Percentiles rank a stretch among this genome's conserved stretches.
Evolutionary conservation across 2,329 filamentous ascomycete species (phyloP).

Genomic region (Penicillium digitatum): DNA sequence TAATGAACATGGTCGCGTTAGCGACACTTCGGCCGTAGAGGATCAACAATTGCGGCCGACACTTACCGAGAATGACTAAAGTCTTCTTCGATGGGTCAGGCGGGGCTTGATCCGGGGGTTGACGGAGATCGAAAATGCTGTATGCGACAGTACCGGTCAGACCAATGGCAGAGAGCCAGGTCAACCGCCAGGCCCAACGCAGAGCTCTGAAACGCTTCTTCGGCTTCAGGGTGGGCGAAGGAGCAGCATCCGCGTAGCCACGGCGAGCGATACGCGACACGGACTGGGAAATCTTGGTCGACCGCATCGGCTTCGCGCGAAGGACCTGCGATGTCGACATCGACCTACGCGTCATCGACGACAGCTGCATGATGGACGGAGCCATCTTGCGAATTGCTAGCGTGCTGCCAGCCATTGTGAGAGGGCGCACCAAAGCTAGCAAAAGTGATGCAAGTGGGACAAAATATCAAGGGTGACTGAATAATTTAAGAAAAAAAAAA

Average conservation of each 20-base stretch:
- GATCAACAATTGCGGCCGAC: constrained; percentile 6
- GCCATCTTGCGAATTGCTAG: constrained; percentile 34
- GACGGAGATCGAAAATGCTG: constrained; percentile 74
- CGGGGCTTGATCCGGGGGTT: constrained; percentile 73
- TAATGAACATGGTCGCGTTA: constrained; percentile 20
- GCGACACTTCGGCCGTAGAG: constrained; percentile 4
- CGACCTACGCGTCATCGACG: constrained; percentile 37
- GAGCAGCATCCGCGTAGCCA: constrained; percentile 50
- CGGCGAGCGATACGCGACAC: constrained; percentile 43
- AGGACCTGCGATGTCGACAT: constrained; percentile 29
- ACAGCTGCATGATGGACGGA: constrained; percentile 32
- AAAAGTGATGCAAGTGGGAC: constrained; percentile 8
- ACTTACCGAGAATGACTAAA: constrained; percentile 82
- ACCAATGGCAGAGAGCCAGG: constrained; percentile 69
- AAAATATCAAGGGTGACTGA: constrained; percentile 7
- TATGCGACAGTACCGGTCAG: constrained; percentile 70
- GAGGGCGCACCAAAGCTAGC: constrained; percentile 22
- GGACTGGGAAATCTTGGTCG: constrained; percentile 20
- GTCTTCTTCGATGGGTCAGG: constrained; percentile 93
- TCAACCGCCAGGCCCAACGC: constrained; percentile 77
- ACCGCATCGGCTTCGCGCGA: constrained; percentile 28
- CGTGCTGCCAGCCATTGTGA: constrained; percentile 36
- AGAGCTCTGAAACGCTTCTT: constrained; percentile 65
- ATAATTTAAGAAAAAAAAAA: constrained; percentile 16
- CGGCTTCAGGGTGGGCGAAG: constrained; percentile 38